Evolutionary conservation across 208 protist species (phyloP), one percentile per base, ranked within the genome.

Genomic region (Leishmania tropica): DNA sequence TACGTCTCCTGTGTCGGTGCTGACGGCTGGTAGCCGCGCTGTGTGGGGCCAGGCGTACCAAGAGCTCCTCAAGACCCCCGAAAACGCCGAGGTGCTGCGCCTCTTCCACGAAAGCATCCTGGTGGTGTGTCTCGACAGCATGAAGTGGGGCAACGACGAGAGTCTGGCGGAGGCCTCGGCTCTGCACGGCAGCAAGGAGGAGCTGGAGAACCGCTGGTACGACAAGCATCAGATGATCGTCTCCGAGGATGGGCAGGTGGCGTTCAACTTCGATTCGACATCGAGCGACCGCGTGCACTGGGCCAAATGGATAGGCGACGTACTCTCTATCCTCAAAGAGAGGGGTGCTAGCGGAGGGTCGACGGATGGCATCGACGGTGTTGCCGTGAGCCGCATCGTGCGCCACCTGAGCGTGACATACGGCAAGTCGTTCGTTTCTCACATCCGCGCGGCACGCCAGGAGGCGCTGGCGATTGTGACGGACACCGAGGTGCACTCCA

Each of bases 151-250:
- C 15, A 76, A 65, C 35, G 78, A 91, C 67, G 75, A 83, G 53
- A 83, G 73, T 13, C 77, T 93, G 47, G 88, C 86, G 48, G 88
- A 93, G 73, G 85, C 86, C 17, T 80, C 92, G 19, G 90, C 89
- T 42, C 81, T 98, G 75, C 93, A 96, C 78, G 95, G 95, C 19
- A 84, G 88, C 67, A 79, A 81, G 68, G 88, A 95, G 68, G 95
- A 98, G 83, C 21, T 90, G 60, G 94, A 98, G 85, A 98, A 98
- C 87, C 92, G 96, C 65, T 98, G 96, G 93, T 98, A 96, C 84
- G 96, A 98, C 88, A 98, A 97, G 84, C 93, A 98, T 76, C 95
- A 98, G 87, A 73, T 97, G 62, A 96, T 97, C 83, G 90, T 98
- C 70, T 95, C 92, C 40, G 92, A 92, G 37, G 92, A 96, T 67